Evolutionary conservation across 352 stramenopile genomes (phyloP), one percentile per base, ranked within the genome.

Genomic region (Phytophthora pini): DNA sequence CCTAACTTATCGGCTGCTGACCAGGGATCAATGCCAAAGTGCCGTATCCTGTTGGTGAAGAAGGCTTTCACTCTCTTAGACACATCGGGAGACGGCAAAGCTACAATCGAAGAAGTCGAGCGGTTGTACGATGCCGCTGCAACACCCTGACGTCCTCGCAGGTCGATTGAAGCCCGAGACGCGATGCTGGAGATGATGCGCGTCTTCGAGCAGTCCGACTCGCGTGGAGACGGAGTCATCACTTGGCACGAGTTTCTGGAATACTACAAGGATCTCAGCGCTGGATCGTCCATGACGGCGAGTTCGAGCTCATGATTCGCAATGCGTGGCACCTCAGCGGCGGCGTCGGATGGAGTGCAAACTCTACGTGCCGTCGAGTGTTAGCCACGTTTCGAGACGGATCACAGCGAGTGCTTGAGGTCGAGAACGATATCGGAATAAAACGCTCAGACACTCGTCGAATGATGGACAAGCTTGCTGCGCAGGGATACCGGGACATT

Each of bases 221-320:
- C 45, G 1, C 50, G 50, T 4, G 61, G 63, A 0, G 82, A 92
- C 46, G 82, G 82, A 31, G 65, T 76, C 34, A 87, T 96, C 61
- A 92, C 79, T 12, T 90, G 84, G 78, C 79, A 81, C 60, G 85
- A 97, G 56, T 98, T 98, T 57, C 69, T 95, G n/a, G 55, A 77
- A 2, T 97, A 97, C 77, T 97, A 98, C 75, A 93, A 93, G 32
- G 92, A 97, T 62, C 56, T 97, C 26, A 92, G 85, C 52, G 87
- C 82, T 0, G 83, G 12, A 92, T 98, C 48, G 61, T 64, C 40
- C 71, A 80, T 51, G 92, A 97, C 72, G 89, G 96, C 61, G 84
- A 92, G 65, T 97, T 95, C 45, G 82, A 94, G 65, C 81, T 93
- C 46, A 92, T 96, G 76, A 75, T 96, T 31, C 77, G 86, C 53